Base-by-base conservation (phyloP, 257 asterid genomes). In the Nicotiana obtusifolia region DNA sequence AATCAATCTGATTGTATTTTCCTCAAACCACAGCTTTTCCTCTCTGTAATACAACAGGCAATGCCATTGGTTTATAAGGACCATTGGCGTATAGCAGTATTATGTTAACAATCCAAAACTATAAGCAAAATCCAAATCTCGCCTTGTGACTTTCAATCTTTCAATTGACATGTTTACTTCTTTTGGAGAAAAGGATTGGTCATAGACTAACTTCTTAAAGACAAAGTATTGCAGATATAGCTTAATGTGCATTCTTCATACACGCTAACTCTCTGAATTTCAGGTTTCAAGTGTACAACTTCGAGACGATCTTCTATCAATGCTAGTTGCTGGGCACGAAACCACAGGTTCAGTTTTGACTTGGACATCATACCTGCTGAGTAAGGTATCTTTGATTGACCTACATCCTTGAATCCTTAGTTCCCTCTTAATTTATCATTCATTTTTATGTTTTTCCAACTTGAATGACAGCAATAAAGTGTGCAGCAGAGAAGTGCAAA, bases 241-340 rank as follows among this genome's bases (percentile, higher is more conserved):
- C 24, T 73, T 49, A 47, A 15, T 80, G 7, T 52, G 49, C 28
- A 30, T 17, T 20, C n/a, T 80, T 4, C 10, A 35, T 71, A 24
- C 52, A 22, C 64, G 71, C 59, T 37, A 17, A 24, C 61, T 64
- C 30, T 84, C 75, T 82, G 44, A 76, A 47, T 73, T 87, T 77
- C 84, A 92, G 99, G 99, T 95, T 81, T 91, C 99, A 78, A 94
- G 98, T 82, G 65, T 84, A 83, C 98, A 94, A 87, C 90, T 95
- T 75, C 90, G 99, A 83, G 97, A 95, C 80, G 98, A 95, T 84
- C 97, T 95, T 87, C 87, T 94, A 85, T 95, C 99, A n/a, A 94
- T 95, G 99, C 86, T 95, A 84, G 99, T 95, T 87, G 99, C 99
- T 80, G 99, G 98, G 30, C 98, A 95, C 84, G 99, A 95, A 89